Base-by-base conservation (phyloP, 2,329 filamentous ascomycete genomes). In the Nannizzia gypsea region DNA sequence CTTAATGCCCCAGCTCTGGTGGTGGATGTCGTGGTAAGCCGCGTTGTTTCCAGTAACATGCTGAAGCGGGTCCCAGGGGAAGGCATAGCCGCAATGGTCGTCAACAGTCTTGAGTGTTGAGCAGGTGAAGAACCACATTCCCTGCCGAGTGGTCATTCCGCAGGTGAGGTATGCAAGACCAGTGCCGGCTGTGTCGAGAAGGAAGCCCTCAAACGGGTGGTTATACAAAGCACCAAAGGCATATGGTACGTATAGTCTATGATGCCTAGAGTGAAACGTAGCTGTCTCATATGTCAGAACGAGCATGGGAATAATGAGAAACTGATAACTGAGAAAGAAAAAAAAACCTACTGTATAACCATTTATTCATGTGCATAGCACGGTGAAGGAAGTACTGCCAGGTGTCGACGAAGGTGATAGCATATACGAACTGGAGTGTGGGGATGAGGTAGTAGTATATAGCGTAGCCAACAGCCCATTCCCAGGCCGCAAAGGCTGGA, bases 321-420 rank as follows among this genome's bases (percentile, higher is more conserved):
- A 40, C 52, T 69, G 63, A 63, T 17, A 9, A 38, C 17, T 3
- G 8, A 52, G n/a, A 22, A 34, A 26, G 22, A 22, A 13, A 34
- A 26, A 26, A 24, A 22, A 17, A 15, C 88, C 74, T 80, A 93
- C 89, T 87, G 79, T 97, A 97, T 67, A 99, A 81, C 88, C 89
- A 97, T 74, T 89, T 91, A 78, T 97, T 96, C 78, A 93, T 81
- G 76, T 99, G 93, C 93, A 99, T 99, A 61, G 87, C 83, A 42
- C 93, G 89, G 75, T 99, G 93, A 68, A 92, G 81, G 76, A 96
- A 96, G 77, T 99, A 99, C 72, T 99, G 92, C 93, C 93, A 99
- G 50, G 90, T 93, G 75, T 99, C 93, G 66, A 97, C 82, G 65
- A 95, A 79, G 64, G 83, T 76, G 62, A 92, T 81, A 24, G 86